Base-by-base conservation (phyloP, 257 asterid species). In the Scutellaria minor region DNA sequence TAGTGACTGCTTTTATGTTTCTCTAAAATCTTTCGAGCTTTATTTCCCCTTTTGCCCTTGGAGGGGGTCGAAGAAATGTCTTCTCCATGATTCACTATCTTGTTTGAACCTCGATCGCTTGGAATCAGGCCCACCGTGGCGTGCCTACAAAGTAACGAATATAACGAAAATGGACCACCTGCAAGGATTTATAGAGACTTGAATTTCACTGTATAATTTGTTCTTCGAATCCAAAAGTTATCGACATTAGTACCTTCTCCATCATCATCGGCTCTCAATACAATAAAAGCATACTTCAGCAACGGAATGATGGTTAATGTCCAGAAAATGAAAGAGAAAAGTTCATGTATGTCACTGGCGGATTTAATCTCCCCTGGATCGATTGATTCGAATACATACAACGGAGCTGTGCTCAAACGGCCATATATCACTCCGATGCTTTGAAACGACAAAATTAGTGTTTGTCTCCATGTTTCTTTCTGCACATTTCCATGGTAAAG, bases 161-260 rank as follows among this genome's bases (percentile, higher is more conserved):
- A 94, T 46, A 94, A 80, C 2, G 97, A 80, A 87, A 91, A 89
- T 4, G 99, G 94, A 73, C 99, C 99, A 66, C 99, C 99, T 94
- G 90, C 83, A 88, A 75, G 18, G 5, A 66, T 37, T 72, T 75
- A 69, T 12, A 31, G 54, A 59, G 52, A 55, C 75, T 73, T 69
- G 48, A 67, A 40, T 77, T 56, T 57, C 77, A 74, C 31, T 14
- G 24, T 9, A 13, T 37, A 52, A 11, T 41, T 7, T 31, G 59
- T 22, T 20, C 53, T 53, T 56, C 39, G 60, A 47, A 24, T 45
- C 50, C n/a, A 37, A 42, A 71, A 77, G 24, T 14, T 5, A 53
- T 11, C 66, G 24, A 74, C 46, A 46, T 74, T 24, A 35, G 58
- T 80, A 94, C 99, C 99, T 59, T 94, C 97, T 81, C 97, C 96